These are phyloP conservation scores for Naegleria gruberi DNA, from an alignment of 208 protist species.

Conservation along the genomic window DNA sequence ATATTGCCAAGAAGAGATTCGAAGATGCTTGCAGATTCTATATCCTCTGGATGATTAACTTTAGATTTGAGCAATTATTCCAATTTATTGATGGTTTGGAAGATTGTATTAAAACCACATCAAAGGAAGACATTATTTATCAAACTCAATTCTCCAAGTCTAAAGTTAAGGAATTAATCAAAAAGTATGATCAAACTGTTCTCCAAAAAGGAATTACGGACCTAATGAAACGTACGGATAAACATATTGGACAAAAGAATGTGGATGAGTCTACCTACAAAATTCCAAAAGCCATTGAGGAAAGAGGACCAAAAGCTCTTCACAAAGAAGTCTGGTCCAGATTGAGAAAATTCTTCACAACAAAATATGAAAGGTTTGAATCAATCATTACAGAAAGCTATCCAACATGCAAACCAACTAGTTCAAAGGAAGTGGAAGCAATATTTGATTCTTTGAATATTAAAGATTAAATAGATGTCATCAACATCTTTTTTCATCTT, in stretches of 20 bases:
- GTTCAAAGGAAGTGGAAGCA: background rate
- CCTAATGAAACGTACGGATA: constrained; percentile 4
- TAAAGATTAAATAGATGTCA: no score
- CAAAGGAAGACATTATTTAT: constrained; percentile 16
- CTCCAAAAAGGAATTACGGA: background rate
- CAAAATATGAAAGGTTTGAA: background rate
- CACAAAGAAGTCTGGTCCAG: background rate
- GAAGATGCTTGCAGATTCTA: background rate
- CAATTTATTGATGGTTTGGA: background rate
- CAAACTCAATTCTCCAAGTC: background rate
- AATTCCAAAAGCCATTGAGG: background rate
- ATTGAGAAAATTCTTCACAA: background rate
- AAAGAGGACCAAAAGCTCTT: background rate
- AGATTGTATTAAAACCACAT: background rate
- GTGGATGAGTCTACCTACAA: background rate
- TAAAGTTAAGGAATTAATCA: background rate
- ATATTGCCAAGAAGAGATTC: background rate
- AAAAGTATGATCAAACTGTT: background rate
- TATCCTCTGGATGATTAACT: constrained; percentile 8
- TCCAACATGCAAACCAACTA: background rate
- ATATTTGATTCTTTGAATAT: constrained; percentile 3
- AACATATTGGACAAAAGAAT: constrained; percentile 1
- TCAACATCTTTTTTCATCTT: no score
- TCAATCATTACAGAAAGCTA: background rate
- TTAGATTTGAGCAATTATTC: background rate